Base-by-base conservation (phyloP, 73 alveolate species). In the Paramecium sonneborni region DNA sequence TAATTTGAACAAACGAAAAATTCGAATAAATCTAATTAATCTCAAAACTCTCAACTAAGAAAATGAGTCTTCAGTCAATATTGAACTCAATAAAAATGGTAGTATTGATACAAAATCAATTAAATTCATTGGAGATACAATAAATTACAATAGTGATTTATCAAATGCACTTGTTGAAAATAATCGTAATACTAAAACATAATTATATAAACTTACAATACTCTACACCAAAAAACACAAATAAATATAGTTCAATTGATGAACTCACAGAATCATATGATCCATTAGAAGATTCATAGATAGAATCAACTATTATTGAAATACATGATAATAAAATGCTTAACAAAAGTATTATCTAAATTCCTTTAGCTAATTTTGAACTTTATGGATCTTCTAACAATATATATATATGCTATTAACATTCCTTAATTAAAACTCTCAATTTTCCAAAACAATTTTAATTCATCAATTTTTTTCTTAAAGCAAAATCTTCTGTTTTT, bases 381-480 rank as follows among this genome's bases (percentile, higher is more conserved):
- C 90, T 79, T 18, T 57, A 46, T 1, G 90, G 90, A 44, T 79
- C 90, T 21, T 79, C 90, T 34, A 79, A 79, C 6, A 79, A 79
- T 34, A 79, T 23, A 24, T 24, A 79, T 79, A 79, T 24, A 20
- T 46, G 41, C 52, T 43, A 79, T 79, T 79, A 46, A 21, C 30
- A 30, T 23, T 44, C 55, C 57, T 79, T 79, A 14, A 79, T 18
- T 23, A 79, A 24, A 24, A 79, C 44, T 79, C 18, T 41, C 11
- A 23, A 32, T 79, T 79, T 79, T 12, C 46, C 74, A 12, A 43
- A 10, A 9, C 38, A 46, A 38, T 41, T 79, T 34, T 79, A 20
- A 44, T 79, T 79, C 74, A 43, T 39, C 32, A 79, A 39, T 79
- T 79, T 79, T 46, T 48, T 79, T n/a, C 44, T 79, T 4, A 79